A percentile compares a stretch with the other conserved stretches of the same genome.
Conservation (phyloP, 2,329 filamentous ascomycete genomes). For the Fusarium irregulare region DNA sequence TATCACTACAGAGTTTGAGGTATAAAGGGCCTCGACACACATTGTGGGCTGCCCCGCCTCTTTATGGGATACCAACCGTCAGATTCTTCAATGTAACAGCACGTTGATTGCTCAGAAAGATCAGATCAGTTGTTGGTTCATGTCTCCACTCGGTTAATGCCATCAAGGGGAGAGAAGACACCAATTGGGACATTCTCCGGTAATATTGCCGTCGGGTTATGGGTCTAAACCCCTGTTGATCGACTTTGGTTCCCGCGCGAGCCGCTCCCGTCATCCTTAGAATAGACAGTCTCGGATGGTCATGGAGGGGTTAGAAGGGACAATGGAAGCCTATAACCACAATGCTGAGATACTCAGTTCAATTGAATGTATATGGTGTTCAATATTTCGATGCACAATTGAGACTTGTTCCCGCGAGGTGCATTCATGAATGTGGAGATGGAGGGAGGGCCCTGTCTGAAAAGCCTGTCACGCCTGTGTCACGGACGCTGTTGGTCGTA, state of each 20-base stretch:
- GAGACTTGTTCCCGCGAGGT: not conserved
- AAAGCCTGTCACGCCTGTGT: not conserved
- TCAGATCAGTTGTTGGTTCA: constrained; percentile 5
- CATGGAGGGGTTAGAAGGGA: not conserved
- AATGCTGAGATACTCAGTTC: no score
- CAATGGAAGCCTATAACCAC: not conserved
- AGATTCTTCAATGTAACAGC: not conserved
- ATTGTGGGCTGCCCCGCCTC: constrained; percentile 2
- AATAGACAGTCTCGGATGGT: not conserved
- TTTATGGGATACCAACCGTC: constrained; percentile 2
- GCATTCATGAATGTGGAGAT: not conserved
- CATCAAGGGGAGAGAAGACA: not conserved
- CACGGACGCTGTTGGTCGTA: not conserved
- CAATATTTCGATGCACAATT: not conserved
- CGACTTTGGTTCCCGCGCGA: not conserved
- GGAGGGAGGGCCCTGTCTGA: not conserved
- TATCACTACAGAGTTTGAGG: fast-evolving
- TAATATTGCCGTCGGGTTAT: not conserved
- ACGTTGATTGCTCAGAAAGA: not conserved
- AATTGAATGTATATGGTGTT: not conserved
- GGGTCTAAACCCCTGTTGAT: constrained; percentile 2
- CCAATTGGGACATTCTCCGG: constrained; percentile 1
- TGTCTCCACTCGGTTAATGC: constrained; percentile 9
- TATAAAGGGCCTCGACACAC: not conserved
- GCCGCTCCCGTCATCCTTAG: not conserved